Conservation (phyloP, 305 asterid species). For the Fraxinus angustifolia region DNA sequence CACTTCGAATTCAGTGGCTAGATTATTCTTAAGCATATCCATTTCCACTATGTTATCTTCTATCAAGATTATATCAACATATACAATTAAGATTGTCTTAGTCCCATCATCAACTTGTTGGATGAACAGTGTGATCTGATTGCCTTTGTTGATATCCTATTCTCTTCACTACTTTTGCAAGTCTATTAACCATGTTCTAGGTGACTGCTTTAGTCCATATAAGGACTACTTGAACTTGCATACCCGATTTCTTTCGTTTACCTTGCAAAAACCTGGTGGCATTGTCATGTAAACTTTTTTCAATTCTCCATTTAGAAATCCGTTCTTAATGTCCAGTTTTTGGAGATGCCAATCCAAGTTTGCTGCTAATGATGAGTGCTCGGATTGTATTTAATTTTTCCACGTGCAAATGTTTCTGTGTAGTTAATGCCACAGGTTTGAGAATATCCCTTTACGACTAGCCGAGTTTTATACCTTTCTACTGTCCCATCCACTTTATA, state of each 20-base stretch:
- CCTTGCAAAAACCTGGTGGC: not conserved
- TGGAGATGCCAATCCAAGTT: not conserved
- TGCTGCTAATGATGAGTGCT: not conserved
- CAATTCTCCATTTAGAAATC: not conserved
- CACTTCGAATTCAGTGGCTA: not conserved
- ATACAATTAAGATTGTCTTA: not conserved
- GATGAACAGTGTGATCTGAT: not conserved
- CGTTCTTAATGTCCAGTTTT: not conserved
- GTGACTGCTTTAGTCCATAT: not conserved
- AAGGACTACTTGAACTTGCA: not conserved
- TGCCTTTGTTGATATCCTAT: not conserved
- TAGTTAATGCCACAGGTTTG: not conserved
- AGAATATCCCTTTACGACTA: not conserved
- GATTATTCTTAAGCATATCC: not conserved
- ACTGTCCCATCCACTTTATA: not conserved
- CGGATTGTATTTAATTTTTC: not conserved
- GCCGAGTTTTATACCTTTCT: not conserved
- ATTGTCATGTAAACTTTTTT: not conserved
- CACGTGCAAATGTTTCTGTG: not conserved
- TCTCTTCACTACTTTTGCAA: not conserved
- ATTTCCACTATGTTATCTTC: not conserved
- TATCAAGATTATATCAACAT: not conserved
- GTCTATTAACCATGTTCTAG: not conserved
- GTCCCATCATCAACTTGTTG: not conserved
- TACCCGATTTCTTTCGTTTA: not conserved